Base-by-base conservation (phyloP, 441 rosid species). In the Aquilaria agallochum region DNA sequence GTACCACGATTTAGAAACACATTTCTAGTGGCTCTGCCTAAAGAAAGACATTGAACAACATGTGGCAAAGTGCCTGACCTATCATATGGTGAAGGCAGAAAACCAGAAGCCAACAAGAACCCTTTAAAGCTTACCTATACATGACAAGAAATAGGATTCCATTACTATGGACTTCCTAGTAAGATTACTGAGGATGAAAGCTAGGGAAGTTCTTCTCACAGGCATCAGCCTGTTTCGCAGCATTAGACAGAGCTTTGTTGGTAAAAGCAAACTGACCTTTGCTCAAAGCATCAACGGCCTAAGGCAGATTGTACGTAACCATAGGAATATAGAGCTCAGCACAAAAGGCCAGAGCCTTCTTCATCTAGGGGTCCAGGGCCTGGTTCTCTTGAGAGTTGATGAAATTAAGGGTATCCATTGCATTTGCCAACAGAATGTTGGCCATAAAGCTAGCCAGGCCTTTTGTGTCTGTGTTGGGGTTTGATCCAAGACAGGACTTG, bases 301-400 rank as follows among this genome's bases (percentile, higher is more conserved):
- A 94, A 58, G 98, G 98, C 13, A 92, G 85, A 58, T 77, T 90
- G 72, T 84, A 92, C 79, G 65, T 68, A 5, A 92, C 96, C 10
- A 89, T 87, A 4, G 95, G 95, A 36, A 89, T 83, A 71, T 92
- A 89, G 14, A 89, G 50, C 62, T 92, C 96, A 0, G 96, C 95
- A 31, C 98, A 92, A 5, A 80, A 61, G 31, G 95, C 98, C 68
- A 92, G 54, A 15, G 15, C 85, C 12, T 79, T 76, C 79, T 92
- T 88, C 32, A 69, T 62, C 62, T 80, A 53, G 1, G 89, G 88
- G 58, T 88, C 90, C 31, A 74, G 49, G 2, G 72, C 62, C 15
- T 69, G 75, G 64, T 61, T 79, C 45, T 87, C 72, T 33, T 74
- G 71, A 9, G 67, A 74, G 63, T 81, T 73, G 27, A 89, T 83